Evolutionary conservation across 2,329 filamentous ascomycete genomes (phyloP).

Genomic region (Talaromyces rugulosus): DNA sequence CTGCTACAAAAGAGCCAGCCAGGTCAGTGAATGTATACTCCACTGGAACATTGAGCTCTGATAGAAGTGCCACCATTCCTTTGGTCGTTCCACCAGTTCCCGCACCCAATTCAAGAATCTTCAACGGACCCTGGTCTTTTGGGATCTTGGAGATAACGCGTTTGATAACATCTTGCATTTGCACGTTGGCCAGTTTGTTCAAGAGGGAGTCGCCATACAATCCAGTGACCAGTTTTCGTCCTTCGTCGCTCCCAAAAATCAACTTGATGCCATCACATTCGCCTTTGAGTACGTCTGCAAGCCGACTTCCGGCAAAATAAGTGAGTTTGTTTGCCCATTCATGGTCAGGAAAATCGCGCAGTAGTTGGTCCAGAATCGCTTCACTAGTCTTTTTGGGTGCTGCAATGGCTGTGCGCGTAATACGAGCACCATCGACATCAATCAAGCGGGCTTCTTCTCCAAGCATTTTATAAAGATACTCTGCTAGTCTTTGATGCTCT

Average conservation of each 20-base stretch:
- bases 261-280: constrained; percentile 33
- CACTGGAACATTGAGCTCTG: constrained; percentile 23
- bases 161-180: constrained; percentile 18
- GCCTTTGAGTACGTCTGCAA: constrained; percentile 39
- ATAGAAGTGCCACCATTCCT: constrained; percentile 28
- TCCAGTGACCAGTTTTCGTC: constrained; percentile 28
- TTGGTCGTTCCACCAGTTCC: constrained; percentile 43
- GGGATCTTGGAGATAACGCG: constrained; percentile 5
- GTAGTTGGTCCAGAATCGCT: constrained; percentile 22
- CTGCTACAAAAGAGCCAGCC: constrained; percentile 30
- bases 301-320: constrained; percentile 25
- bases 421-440: constrained; percentile 18
- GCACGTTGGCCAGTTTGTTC: constrained; percentile 19
- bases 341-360: constrained; percentile 29
- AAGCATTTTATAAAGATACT: constrained; percentile 28
- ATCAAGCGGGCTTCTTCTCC: constrained; percentile 26
- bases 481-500: constrained; percentile 22
- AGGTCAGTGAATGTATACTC: constrained; percentile 41
- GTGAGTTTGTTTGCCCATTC: constrained; percentile 29
- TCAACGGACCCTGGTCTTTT: constrained; percentile 19
- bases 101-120: constrained; percentile 43
- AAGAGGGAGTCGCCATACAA: constrained; percentile 30
- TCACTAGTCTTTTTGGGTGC: constrained; percentile 15
- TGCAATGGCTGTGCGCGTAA: constrained; percentile 24
- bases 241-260: constrained; percentile 32